Evolutionary conservation across 169 alveolate genomes (phyloP).

Genomic region (Fabrea salina): DNA sequence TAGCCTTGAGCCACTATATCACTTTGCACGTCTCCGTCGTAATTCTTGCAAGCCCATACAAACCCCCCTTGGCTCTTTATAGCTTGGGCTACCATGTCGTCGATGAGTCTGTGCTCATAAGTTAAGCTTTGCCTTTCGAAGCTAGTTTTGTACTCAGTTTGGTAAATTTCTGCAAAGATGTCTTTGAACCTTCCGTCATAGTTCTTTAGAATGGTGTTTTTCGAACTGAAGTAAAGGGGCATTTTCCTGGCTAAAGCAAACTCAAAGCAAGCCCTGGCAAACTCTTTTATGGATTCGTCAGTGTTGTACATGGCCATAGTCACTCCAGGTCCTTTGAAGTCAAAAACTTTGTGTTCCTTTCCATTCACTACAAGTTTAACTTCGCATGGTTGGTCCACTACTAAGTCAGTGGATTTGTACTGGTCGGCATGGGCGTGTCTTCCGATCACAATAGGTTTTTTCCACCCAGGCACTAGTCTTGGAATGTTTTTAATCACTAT

Average conservation of each 20-base stretch:
- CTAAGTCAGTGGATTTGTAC: conserved; percentile 72
- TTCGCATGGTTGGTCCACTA: conserved; percentile 50
- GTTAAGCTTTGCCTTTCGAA: conserved; percentile 84
- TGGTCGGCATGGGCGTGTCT: conserved; percentile 80
- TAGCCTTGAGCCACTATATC: conserved; percentile 94
- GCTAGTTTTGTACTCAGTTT: conserved; percentile 72
- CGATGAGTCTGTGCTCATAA: conserved; percentile 94
- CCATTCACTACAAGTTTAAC: conserved; percentile 45
- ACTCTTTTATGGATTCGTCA: conserved; percentile 66
- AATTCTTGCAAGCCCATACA: conserved; percentile 98
- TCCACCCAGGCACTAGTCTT: conserved; percentile 91
- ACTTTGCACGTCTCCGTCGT: conserved; percentile 96
- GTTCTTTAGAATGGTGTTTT: conserved; percentile 89
- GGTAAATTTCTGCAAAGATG: conserved; percentile 88
- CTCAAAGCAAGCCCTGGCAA: conserved; percentile 61
- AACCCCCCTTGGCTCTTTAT: conserved; percentile 93
- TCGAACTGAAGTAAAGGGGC: conserved; percentile 91
- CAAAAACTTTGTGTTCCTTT: conserved; percentile 47
- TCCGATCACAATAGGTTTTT: conserved; percentile 69
- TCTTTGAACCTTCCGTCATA: conserved; percentile 95
- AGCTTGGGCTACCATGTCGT: conserved; percentile 96
- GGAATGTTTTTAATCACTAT: conserved; percentile 90
- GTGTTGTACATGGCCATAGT: conserved; percentile 74
- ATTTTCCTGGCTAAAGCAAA: conserved; percentile 55
- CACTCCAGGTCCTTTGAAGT: conserved; percentile 54